A percentile compares a stretch with the other conserved stretches of the same genome.
These are phyloP conservation scores for Asclepias syriaca DNA, from an alignment of 257 asterid genomes.

Conservation along the genomic window DNA sequence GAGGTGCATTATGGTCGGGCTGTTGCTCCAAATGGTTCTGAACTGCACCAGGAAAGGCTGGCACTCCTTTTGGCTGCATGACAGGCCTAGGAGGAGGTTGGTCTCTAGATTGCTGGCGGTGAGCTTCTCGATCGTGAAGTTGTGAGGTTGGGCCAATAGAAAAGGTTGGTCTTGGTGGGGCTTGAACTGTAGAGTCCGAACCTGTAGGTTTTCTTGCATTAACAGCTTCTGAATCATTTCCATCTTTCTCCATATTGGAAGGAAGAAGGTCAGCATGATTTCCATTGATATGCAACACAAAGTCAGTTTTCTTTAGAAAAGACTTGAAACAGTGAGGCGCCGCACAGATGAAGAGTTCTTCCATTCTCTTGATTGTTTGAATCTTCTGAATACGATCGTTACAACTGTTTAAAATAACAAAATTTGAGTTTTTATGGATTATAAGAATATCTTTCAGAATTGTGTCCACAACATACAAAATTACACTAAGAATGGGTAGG, in stretches of 20 bases:
- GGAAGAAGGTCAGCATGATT: conserved; percentile 61
- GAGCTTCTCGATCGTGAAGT: conserved; percentile 51
- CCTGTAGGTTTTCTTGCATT: conserved; percentile 67
- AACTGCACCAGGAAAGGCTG: conserved; percentile 53
- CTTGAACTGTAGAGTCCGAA: conserved; percentile 91
- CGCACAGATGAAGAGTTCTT: conserved; percentile 79
- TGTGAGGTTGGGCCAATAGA: conserved; percentile 67
- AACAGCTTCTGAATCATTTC: conserved; percentile 57
- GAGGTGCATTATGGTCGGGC: conserved; percentile 43
- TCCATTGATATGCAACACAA: conserved; percentile 59
- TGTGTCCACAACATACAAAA: too few species aligned
- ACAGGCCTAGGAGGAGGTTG: conserved; percentile 48
- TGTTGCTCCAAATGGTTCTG: conserved; percentile 60
- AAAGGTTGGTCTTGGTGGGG: conserved; percentile 53
- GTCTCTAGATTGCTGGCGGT: conserved; percentile 49
- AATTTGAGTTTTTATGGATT: conserved; percentile 1
- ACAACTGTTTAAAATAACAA: conserved; percentile 47
- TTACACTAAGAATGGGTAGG: background rate
- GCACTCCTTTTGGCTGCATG: conserved; percentile 42
- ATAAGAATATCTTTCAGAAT: background rate
- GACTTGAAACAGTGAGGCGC: conserved; percentile 97
- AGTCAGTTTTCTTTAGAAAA: conserved; percentile 72
- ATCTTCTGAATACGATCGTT: conserved; percentile 90
- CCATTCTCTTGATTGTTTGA: conserved; percentile 93
- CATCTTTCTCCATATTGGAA: conserved; percentile 50